Base-by-base conservation (phyloP, 805 yeast species). In the Saccharomyces kudriavzevii region DNA sequence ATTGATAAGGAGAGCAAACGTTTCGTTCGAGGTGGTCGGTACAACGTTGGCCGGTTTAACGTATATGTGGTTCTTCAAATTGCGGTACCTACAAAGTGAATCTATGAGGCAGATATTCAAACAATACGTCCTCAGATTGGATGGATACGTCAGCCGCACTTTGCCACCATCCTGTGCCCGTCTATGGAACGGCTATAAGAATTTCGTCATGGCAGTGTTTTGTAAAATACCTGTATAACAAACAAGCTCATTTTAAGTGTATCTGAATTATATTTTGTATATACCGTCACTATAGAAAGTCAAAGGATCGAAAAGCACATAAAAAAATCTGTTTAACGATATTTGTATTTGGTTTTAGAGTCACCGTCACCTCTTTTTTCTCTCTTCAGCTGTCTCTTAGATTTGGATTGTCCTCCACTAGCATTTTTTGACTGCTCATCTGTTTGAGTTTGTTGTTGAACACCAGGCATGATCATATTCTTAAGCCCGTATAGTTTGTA, bases 1-100 rank as follows among this genome's bases (percentile, higher is more conserved):
- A 55, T 67, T 67, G n/a, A 62, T 66, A 54, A 66, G 58, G 59
- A 50, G 55, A 50, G 53, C 70, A 58, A 56, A 65, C 64, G 45
- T 58, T 5, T 35, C 43, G 22, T 35, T 35, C 9, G 50, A 51
- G 47, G 50, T 47, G 28, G 11, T 48, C 0, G 61, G 66, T 8
- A 61, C 67, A 17, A 54, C 71, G 1, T 65, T 74, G 49, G 72
- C 81, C 0, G 63, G 79, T n/a, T 40, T 75, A 1, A 68, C 75
- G 22, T 82, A 81, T 61, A 61, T 78, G 20, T 65, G 76, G 22
- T 85, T 85, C 68, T 72, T 82, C 68, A 83, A 83, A 68, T 64
- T 82, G 53, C 77, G 90, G 66, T 85, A 70, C 60, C 77, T 77
- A 61, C 81, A 80, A 60, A 81, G 81, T 47, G 74, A 75, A 50